These are phyloP conservation scores for Boletus tomentosulus DNA, from an alignment of 768 basidiomycete species.

Conservation along the genomic window DNA sequence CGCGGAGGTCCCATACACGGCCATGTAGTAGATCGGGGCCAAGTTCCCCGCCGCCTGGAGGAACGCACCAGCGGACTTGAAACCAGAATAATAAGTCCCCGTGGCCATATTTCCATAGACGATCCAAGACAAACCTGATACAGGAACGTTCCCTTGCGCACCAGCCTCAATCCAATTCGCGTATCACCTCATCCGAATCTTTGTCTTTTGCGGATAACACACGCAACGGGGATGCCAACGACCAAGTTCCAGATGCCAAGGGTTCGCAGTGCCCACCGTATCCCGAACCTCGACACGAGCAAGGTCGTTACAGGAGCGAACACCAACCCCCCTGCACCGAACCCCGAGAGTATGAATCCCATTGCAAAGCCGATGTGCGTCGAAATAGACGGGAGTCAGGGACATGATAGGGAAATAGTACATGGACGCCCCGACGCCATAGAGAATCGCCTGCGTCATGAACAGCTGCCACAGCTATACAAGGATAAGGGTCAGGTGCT, in stretches of 20 bases:
- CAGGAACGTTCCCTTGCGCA: not conserved
- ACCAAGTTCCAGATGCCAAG: not conserved
- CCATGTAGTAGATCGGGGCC: not conserved
- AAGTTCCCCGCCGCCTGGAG: constrained; percentile 2
- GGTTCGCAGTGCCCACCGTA: not conserved
- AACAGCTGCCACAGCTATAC: not conserved
- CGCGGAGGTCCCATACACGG: not conserved
- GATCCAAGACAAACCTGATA: constrained; percentile 1
- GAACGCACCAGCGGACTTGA: not conserved
- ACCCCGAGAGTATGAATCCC: not conserved
- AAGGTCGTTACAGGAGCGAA: not conserved
- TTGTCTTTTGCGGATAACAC: constrained; percentile 1
- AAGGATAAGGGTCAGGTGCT: not conserved
- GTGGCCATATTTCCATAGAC: not conserved
- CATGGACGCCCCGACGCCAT: not conserved
- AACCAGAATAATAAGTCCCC: not conserved
- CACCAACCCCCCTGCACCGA: not conserved
- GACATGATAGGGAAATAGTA: constrained; percentile 1
- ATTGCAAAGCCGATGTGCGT: not conserved
- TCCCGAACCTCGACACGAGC: not conserved
- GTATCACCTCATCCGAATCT: not conserved
- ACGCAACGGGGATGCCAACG: not conserved
- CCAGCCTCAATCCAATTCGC: not conserved
- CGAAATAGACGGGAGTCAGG: not conserved
- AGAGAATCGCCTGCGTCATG: not conserved